phyloP scores from a whole-genome alignment of 108 stramenopile genomes.

The Aurantiochytrium sp. region DNA sequence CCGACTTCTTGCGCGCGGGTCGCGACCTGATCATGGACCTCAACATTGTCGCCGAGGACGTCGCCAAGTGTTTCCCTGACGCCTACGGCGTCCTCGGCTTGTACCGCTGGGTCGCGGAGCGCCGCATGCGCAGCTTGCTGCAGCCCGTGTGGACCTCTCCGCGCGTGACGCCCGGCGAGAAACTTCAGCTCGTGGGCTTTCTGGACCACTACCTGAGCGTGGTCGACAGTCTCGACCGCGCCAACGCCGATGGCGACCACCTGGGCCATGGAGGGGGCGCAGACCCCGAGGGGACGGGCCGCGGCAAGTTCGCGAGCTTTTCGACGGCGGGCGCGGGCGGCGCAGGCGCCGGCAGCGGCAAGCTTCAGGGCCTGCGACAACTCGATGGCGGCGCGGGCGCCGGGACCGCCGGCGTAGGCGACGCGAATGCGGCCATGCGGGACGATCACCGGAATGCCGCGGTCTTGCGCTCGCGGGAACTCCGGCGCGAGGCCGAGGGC shows the following conservation, averaged over 20 bases:
- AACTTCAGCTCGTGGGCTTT: not conserved
- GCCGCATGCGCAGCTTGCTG: not conserved
- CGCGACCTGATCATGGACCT: not conserved
- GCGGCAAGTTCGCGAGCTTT: not conserved
- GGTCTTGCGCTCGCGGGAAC: not conserved
- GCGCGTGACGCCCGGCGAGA: not conserved
- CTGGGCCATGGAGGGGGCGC: too few species aligned
- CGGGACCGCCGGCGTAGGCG: not conserved
- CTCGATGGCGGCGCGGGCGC: too few species aligned
- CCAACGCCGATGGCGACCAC: too few species aligned
- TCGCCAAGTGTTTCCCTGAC: constrained; percentile 7
- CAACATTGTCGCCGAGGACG: not conserved
- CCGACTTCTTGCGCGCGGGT: not conserved
- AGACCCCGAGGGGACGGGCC: too few species aligned
- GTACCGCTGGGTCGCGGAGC: not conserved
- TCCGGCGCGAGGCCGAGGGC: not conserved
- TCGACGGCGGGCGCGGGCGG: too few species aligned
- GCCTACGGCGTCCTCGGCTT: not conserved
- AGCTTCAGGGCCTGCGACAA: not conserved
- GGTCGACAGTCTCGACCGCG: not conserved
- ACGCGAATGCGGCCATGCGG: not conserved
- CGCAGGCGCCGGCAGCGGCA: not conserved
- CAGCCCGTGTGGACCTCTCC: not conserved
- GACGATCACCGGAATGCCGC: not conserved
- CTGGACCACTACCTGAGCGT: not conserved